Base-by-base conservation (phyloP, 2,329 filamentous ascomycete genomes). In the Elsinoe ampelina region DNA sequence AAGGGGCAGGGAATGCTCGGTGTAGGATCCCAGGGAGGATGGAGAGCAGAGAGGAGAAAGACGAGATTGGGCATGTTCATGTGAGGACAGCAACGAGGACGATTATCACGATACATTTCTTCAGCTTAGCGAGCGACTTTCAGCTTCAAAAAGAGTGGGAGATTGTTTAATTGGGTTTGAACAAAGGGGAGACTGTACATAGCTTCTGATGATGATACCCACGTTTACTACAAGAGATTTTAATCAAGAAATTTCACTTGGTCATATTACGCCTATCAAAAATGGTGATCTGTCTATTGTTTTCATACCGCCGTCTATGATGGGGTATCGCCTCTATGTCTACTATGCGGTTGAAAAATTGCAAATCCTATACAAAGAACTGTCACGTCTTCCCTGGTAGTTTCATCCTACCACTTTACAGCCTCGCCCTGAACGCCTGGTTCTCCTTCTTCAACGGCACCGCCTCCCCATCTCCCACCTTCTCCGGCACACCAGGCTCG, bases 51-150 rank as follows among this genome's bases (percentile, higher is more conserved):
- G 64, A 72, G 75, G 62, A 70, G 76, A 57, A 73, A 71, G 52
- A 78, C 75, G 39, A 71, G 73, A 62, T 65, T 78, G 64, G 77
- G 77, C 74, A 77, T 77, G 74, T 52, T 52, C 32, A 78, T 77
- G 72, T 64, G 41, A 20, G 47, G 17, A 51, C 36, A 39, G 34
- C n/a, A 39, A 36, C 19, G 48, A 39, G 48, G 35, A 50, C 15
- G 45, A 50, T 34, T 50, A 50, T 50, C 45, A 52, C 34, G 48
- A 52, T 11, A 7, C 32, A 26, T 22, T 22, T 26, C 19, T 45
- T 45, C 19, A 11, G 26, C 3, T 22, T 26, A 26, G 41, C 41
- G 41, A 45, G 41, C 41, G 41, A 26, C 41, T 30, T 52, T 20
- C 35, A 35, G 32, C 32, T 52, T 52, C 48, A 35, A 19, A 19